phyloP scores from a whole-genome alignment of 306 rosid species.

The Cicer bijugum region DNA sequence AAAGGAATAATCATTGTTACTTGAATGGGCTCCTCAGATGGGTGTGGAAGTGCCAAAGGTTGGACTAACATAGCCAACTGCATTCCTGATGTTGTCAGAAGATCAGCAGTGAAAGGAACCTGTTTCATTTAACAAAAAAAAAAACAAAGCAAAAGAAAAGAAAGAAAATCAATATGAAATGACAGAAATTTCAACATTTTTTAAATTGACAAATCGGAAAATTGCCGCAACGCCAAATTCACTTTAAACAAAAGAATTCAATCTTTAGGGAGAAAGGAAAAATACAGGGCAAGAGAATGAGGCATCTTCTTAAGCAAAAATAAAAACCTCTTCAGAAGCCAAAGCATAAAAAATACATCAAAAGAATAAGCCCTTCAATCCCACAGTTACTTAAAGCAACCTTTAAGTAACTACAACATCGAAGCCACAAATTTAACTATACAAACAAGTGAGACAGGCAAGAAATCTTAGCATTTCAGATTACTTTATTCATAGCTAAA shows the following conservation, averaged over 20 bases:
- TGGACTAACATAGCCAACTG: constrained; percentile 94
- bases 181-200: constrained; percentile 32
- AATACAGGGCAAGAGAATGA: constrained; percentile 12
- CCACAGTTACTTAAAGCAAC: constrained; percentile 13
- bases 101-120: constrained; percentile 93
- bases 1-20: constrained; percentile 50
- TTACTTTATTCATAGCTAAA: constrained; percentile 29
- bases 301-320: constrained; percentile 1
- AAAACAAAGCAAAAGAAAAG: constrained; percentile 39
- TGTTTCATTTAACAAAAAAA: constrained; percentile 48
- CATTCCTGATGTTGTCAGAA: constrained; percentile 94
- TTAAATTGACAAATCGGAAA: constrained; percentile 36
- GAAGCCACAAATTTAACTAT: constrained; percentile 34
- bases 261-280: constrained; percentile 13
- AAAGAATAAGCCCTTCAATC: constrained; percentile 8
- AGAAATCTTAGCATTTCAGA: constrained; percentile 36
- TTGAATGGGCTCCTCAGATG: constrained; percentile 94
- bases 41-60: constrained; percentile 96
- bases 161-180: constrained; percentile 39
- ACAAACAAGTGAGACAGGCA: constrained; percentile 32
- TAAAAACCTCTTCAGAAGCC: constrained; percentile 9
- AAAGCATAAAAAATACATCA: constrained; percentile 40
- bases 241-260: constrained; percentile 23
- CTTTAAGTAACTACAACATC: constrained; percentile 31
- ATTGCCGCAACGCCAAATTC: constrained; percentile 24